Evolutionary conservation across 106 monocot species (phyloP), one percentile per base, ranked within the genome.

Genomic region (Apostasia shenzhenica): DNA sequence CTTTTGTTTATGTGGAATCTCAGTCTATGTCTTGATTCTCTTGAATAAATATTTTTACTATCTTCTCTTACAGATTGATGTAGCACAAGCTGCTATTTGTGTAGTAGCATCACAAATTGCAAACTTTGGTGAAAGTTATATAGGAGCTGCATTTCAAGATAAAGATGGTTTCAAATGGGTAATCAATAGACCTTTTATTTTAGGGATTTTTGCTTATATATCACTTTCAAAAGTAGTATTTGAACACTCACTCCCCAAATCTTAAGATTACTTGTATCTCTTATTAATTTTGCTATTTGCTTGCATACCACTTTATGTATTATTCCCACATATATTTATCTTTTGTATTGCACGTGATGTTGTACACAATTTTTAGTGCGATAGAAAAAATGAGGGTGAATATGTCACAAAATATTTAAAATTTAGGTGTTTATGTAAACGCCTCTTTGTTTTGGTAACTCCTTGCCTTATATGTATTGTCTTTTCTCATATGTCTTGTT

Each of bases 61-160:
- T 49, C 57, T 72, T 74, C 14, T 60, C 47, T 39, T 38, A 38
- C 79, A 90, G 89, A 69, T 91, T 14, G 72, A 82, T 80, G 45
- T 79, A 44, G 8, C 73, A 54, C 86, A 86, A 75, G 84, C 61
- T 61, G 77, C 52, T 42, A 67, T 87, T 62, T 86, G 86, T 73
- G 84, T 91, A 69, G 48, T 91, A 48, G 86, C 91, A 54, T 91
- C 91, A 50, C 91, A 91, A 70, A 77, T 91, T 75, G 91, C 91
- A 57, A 91, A 91, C 70, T 72, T 87, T 61, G 81, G 75, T 49
- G 91, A 91, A 76, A 91, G 91, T 55, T 63, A 79, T 10, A 91
- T 91, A 59, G 91, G 91, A 69, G 86, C 91, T 46, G 52, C 73
- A 45, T 48, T 91, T 43, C 91, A 91, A 82, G 91, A 84, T 4